phyloP scores from a whole-genome alignment of 2,329 filamentous ascomycete species.

The Decorospora gaudefroyi region DNA sequence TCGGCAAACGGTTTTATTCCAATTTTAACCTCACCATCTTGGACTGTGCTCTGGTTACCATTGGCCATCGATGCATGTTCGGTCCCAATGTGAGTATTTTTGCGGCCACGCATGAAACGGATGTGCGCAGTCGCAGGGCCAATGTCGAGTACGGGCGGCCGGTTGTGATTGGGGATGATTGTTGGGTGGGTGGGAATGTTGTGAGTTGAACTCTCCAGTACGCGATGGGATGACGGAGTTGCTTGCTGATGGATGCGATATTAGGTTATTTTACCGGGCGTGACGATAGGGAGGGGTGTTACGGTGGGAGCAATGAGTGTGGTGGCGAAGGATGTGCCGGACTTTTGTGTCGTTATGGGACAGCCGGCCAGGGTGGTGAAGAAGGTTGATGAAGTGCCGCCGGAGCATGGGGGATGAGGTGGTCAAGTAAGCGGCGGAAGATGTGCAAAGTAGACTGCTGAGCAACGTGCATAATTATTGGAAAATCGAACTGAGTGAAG shows the following conservation, averaged over 20 bases:
- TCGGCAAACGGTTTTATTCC: constrained; percentile 67
- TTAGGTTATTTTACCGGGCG: constrained; percentile 70
- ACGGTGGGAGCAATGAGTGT: constrained; percentile 81
- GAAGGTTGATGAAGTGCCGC: constrained; percentile 28
- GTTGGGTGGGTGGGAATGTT: constrained; percentile 56
- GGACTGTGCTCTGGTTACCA: constrained; percentile 58
- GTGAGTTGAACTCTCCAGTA: too few relatives aligned
- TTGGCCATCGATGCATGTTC: constrained; percentile 58
- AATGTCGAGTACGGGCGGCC: constrained; percentile 57
- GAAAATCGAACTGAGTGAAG: not conserved
- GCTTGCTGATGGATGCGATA: too few relatives aligned
- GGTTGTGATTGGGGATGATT: constrained; percentile 53
- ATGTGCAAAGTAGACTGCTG: too few relatives aligned
- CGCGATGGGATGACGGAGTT: too few relatives aligned
- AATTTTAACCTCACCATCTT: constrained; percentile 62
- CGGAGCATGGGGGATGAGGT: constrained; percentile 14
- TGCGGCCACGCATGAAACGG: constrained; percentile 58
- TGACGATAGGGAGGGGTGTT: constrained; percentile 74
- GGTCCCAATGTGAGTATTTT: constrained; percentile 60
- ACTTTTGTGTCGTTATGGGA: constrained; percentile 65
- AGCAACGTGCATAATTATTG: too few relatives aligned
- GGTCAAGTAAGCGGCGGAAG: not conserved
- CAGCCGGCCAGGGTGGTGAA: constrained; percentile 66
- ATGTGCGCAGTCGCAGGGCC: constrained; percentile 54
- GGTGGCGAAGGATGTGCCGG: constrained; percentile 75